Percentiles rank a stretch among this genome's conserved stretches.
Evolutionary conservation across 495 filamentous ascomycete species (phyloP).

Genomic region (Lasiosphaeris hirsuta): DNA sequence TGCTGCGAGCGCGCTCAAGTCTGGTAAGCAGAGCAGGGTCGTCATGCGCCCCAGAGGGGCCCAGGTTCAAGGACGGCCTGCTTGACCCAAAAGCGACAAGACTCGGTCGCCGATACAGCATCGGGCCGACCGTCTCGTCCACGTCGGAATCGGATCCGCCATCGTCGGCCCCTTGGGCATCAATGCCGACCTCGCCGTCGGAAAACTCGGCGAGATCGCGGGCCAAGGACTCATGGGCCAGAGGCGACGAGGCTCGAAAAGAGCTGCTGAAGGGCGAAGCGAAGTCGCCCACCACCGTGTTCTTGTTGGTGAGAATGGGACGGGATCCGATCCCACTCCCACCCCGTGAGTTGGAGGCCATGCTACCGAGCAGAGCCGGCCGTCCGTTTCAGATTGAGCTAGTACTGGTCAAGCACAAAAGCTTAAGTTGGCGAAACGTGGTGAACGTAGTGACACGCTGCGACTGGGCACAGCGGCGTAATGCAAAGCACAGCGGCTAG

Average conservation of each 20-base stretch:
- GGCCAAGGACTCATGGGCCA: slow-evolving; percentile 65
- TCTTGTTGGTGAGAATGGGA: background rate
- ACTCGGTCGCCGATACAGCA: slow-evolving; percentile 69
- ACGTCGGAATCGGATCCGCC: slow-evolving; percentile 30
- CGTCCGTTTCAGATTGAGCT: no score
- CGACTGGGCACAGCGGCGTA: no score
- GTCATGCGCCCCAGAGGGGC: slow-evolving; percentile 18
- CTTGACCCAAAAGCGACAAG: slow-evolving; percentile 60
- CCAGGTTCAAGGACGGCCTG: slow-evolving; percentile 35
- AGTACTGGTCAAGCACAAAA: no score
- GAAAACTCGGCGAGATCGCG: slow-evolving; percentile 60
- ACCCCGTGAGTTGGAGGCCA: no score
- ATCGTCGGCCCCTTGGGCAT: background rate
- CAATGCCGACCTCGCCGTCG: slow-evolving; percentile 51
- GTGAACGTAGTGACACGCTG: no score
- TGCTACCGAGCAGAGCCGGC: no score
- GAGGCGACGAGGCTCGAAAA: slow-evolving; percentile 38
- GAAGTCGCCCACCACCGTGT: background rate
- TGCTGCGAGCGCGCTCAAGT: slow-evolving; percentile 59
- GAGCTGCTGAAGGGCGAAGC: slow-evolving; percentile 31
- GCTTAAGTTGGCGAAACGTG: no score
- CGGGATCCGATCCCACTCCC: background rate
- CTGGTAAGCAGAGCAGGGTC: slow-evolving; percentile 50
- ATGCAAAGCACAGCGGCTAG: no score
- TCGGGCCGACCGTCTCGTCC: slow-evolving; percentile 51